A percentile compares a stretch with the other conserved stretches of the same genome.
phyloP scores from a whole-genome alignment of 2,329 filamentous ascomycete species.

The Fusarium burgessii region DNA sequence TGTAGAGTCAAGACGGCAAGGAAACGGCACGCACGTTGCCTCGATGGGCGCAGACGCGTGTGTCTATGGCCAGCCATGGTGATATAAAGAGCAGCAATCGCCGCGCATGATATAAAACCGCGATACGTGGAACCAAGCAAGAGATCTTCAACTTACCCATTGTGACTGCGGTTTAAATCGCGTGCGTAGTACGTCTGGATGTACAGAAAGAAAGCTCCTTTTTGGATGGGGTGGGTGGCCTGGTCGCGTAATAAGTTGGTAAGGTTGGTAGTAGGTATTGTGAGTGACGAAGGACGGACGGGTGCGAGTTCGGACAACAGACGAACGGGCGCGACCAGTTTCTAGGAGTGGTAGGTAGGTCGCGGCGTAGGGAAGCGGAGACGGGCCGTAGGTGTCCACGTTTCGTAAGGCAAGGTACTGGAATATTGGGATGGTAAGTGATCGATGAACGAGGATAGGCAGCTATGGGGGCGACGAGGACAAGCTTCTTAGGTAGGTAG shows the following conservation, averaged over 20 bases:
- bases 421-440: constrained; percentile 28
- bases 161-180: constrained; percentile 39
- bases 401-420: constrained; percentile 30
- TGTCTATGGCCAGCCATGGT: constrained; percentile 18
- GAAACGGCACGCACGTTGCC: constrained; percentile 32
- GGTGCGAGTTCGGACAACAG: constrained; percentile 39
- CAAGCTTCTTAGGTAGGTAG: background rate
- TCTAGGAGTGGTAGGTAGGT: constrained; percentile 43
- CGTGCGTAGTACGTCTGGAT: constrained; percentile 35
- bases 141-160: constrained; percentile 47
- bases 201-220: constrained; percentile 43
- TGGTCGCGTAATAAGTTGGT: constrained; percentile 43
- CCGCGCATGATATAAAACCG: background rate
- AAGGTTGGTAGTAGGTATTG: constrained; percentile 29
- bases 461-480: constrained; percentile 42
- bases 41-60: constrained; percentile 40
- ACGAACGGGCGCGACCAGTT: constrained; percentile 38
- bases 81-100: constrained; percentile 10
- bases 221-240: constrained; percentile 43
- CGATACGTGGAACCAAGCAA: constrained; percentile 32
- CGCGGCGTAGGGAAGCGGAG: constrained; percentile 43
- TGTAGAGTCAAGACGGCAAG: constrained; percentile 25
- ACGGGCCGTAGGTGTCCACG: constrained; percentile 45
- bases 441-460: constrained; percentile 36
- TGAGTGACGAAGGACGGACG: constrained; percentile 43